Evolutionary conservation across 805 yeast species (phyloP).

Genomic region (Sugiyamaella boreocaroliniensis): DNA sequence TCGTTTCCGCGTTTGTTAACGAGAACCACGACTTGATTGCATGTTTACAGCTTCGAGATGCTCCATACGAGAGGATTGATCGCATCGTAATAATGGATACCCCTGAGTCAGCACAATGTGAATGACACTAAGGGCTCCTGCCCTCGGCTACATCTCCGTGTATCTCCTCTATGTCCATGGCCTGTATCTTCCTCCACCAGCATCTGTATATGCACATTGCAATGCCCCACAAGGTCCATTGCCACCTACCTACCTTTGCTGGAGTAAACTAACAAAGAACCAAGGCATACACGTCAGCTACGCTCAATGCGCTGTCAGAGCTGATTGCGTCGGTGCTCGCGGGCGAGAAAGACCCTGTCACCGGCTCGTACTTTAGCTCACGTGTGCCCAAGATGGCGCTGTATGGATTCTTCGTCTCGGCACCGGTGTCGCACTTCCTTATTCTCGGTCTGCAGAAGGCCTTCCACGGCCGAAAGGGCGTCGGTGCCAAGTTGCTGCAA

Average conservation of each 20-base stretch:
- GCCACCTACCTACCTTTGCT: not conserved
- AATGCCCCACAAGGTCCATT: no score
- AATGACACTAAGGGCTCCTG: not conserved
- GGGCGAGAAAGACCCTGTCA: constrained; percentile 33
- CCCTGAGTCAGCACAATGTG: no score
- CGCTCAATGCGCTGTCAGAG: constrained; percentile 32
- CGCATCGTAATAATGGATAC: no score
- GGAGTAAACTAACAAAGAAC: constrained; percentile 18
- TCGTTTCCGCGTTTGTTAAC: no score
- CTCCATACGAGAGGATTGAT: no score
- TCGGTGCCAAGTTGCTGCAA: constrained; percentile 29
- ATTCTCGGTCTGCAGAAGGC: constrained; percentile 29
- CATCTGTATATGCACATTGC: no score
- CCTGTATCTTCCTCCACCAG: no score
- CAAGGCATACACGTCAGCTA: constrained; percentile 32
- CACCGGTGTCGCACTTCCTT: constrained; percentile 34
- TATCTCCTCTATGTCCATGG: no score
- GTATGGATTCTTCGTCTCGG: constrained; percentile 33
- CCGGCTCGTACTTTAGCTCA: constrained; percentile 28
- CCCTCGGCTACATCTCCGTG: not conserved
- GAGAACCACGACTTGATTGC: no score
- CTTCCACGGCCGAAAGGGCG: constrained; percentile 27
- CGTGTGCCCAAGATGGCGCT: constrained; percentile 35
- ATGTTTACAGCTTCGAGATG: no score
- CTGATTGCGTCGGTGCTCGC: constrained; percentile 30